Percentiles rank a stretch among this genome's conserved stretches.
phyloP scores from a whole-genome alignment of 2,329 filamentous ascomycete species.

The Dactylellina cionopaga region DNA sequence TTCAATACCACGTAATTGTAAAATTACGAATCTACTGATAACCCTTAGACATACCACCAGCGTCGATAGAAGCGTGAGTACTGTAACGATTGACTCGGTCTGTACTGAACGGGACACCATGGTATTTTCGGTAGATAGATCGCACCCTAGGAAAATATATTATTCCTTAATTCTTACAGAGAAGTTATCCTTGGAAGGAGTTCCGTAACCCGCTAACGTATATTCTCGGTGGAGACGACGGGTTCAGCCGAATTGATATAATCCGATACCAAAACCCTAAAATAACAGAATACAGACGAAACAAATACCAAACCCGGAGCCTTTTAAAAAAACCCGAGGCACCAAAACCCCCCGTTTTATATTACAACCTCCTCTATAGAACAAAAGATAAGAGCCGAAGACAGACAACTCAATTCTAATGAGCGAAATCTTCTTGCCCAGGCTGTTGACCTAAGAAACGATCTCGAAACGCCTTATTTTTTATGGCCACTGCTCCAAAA shows the following conservation, averaged over 20 bases:
- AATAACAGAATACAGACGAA: too few species aligned
- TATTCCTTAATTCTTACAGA: too few species aligned
- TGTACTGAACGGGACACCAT: slow-evolving; percentile 4
- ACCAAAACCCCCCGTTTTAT: not conserved
- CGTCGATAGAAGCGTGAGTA: not conserved
- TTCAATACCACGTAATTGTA: not conserved
- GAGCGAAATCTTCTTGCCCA: not conserved
- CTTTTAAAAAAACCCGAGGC: not conserved
- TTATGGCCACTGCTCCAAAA: not conserved
- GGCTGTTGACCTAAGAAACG: not conserved
- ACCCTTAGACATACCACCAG: slow-evolving; percentile 1
- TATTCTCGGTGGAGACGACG: too few species aligned
- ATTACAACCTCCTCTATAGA: not conserved
- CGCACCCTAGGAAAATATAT: not conserved
- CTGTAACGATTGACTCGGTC: not conserved
- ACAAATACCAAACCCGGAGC: not conserved
- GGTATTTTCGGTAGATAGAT: not conserved
- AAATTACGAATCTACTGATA: slow-evolving; percentile 6
- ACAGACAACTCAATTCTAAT: not conserved
- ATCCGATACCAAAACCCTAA: too few species aligned
- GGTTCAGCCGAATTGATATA: too few species aligned
- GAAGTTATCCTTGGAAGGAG: too few species aligned
- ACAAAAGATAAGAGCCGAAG: not conserved
- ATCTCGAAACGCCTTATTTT: not conserved
- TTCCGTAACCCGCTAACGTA: too few species aligned